Percentiles rank a stretch among this genome's conserved stretches.
phyloP scores from a whole-genome alignment of 495 filamentous ascomycete genomes.

The Corynascus novoguineensis region DNA sequence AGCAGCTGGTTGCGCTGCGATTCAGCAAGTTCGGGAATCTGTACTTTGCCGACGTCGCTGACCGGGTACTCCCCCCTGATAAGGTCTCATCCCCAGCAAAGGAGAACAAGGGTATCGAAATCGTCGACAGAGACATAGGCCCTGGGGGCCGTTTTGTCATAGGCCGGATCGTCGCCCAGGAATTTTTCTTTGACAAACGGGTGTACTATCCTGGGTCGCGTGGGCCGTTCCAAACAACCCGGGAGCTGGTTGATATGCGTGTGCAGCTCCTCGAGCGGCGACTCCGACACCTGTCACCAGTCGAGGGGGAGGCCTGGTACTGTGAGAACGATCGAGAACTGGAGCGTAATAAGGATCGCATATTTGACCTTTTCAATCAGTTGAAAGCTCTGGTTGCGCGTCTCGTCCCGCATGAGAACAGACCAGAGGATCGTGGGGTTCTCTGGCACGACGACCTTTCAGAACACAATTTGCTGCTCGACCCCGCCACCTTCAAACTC shows the following conservation, averaged over 20 bases:
- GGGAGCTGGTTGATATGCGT: constrained; percentile 7
- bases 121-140: constrained; percentile 4
- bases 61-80: background rate
- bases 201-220: constrained; percentile 6
- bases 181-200: constrained; percentile 15
- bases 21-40: constrained; percentile 15
- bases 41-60: constrained; percentile 11
- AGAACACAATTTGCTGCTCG: constrained; percentile 24
- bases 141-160: constrained; percentile 6
- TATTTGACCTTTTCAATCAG: constrained; percentile 8
- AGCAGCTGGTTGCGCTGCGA: constrained; percentile 7
- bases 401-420: constrained; percentile 8
- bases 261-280: constrained; percentile 9
- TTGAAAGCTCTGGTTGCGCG: constrained; percentile 2
- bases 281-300: background rate
- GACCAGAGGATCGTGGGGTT: constrained; percentile 11
- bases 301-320: constrained; percentile 6
- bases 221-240: constrained; percentile 9
- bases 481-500: constrained; percentile 22
- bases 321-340: constrained; percentile 13
- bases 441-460: constrained; percentile 29
- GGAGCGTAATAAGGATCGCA: background rate
- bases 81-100: too few species aligned
- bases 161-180: constrained; percentile 14
- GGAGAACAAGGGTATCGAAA: background rate